Base-by-base conservation (phyloP, 495 filamentous ascomycete species). In the Hyaloscypha variabilis region DNA sequence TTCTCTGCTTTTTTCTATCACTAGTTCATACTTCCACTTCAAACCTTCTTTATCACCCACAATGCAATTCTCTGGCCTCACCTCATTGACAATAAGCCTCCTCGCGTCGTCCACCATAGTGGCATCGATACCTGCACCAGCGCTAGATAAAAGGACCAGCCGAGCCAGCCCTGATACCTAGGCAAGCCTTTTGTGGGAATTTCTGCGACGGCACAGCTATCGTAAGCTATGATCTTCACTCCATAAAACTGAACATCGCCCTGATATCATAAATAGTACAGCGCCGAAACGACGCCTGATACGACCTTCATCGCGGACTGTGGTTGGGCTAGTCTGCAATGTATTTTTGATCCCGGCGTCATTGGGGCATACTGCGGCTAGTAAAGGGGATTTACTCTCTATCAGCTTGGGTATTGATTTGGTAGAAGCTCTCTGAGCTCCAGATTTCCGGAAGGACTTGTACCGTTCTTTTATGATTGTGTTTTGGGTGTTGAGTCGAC, bases 201-300 rank as follows among this genome's bases (percentile, higher is more conserved):
- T 54, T 13, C 51, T 54, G 51, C 51, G 23, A 8, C 23, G 23
- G 23, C 10, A 54, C 11, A 11, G 51, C 51, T 24, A 54, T 54
- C 51, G 51, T 54, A 54, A 54, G 51, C 10, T 46, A 19, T 24
- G 11, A 10, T 54, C 11, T 24, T 54, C 51, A 54, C 10, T 54
- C 23, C 23, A 11, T 54, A 54, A 54, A 54, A 54, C 11, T 54
- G 11, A 24, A 54, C 23, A 24, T 54, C 51, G 23, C 51, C 8
- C 51, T 54, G 24, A 54, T 54, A 23, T 8, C 51, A 54, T 54
- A 54, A 54, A 54, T 24, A 54, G 51, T 54, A 54, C 51, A 54
- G 24, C 51, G n/a, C n/a, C n/a, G n/a, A n/a, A n/a, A n/a, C n/a
- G n/a, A n/a, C n/a, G n/a, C 10, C 11, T 8, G 10, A 24, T 54